A percentile compares a stretch with the other conserved stretches of the same genome.
Evolutionary conservation across 129 eudicot species (phyloP).

Genomic region (Solidago caesia): DNA sequence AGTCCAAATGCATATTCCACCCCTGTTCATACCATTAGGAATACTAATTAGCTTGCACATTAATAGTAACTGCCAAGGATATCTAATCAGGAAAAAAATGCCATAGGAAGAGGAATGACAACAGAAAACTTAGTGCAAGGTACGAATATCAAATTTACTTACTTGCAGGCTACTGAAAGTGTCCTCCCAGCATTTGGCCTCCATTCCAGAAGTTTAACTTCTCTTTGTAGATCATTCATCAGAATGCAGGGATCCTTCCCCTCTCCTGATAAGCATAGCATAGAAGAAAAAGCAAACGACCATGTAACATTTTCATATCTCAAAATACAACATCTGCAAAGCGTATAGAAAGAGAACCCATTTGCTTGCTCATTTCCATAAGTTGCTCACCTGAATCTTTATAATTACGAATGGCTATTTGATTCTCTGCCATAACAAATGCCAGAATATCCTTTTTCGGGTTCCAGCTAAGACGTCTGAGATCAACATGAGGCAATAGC

Average conservation of each 20-base stretch:
- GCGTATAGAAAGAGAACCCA: not conserved
- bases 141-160: slow-evolving; percentile 23
- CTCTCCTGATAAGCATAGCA: not conserved
- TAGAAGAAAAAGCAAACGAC: not conserved
- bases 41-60: not conserved
- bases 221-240: slow-evolving; percentile 7
- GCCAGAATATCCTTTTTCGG: slow-evolving; percentile 80
- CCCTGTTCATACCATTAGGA: slow-evolving; percentile 48
- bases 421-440: slow-evolving; percentile 74
- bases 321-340: not conserved
- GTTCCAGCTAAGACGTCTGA: slow-evolving; percentile 80
- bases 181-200: slow-evolving; percentile 14
- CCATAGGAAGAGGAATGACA: not conserved
- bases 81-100: too few relatives aligned
- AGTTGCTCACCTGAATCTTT: slow-evolving; percentile 35
- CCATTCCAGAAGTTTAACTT: slow-evolving; percentile 13
- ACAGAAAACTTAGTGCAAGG: slow-evolving; percentile 11
- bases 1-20: slow-evolving; percentile 97
- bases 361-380: not conserved
- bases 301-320: not conserved
- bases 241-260: slow-evolving; percentile 45
- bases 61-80: not conserved
- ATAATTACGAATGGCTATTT: slow-evolving; percentile 80
- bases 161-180: slow-evolving; percentile 77
- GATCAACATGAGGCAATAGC: slow-evolving; percentile 65